These are phyloP conservation scores for Dianthus caryophyllus DNA, from an alignment of 148 eudicot species.

Conservation along the genomic window DNA sequence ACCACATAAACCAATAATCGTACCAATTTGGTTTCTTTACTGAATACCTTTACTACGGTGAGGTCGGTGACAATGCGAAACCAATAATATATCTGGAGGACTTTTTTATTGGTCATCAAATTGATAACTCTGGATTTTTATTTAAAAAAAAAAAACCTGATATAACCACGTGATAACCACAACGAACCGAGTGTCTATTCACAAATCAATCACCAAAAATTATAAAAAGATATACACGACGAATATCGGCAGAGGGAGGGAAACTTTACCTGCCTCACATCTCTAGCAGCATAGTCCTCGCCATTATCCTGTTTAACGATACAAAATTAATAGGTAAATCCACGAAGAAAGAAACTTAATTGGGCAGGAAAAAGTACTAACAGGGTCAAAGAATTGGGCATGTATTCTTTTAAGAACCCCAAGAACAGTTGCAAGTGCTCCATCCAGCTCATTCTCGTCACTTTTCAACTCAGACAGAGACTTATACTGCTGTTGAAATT, in stretches of 20 bases:
- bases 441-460: constrained; percentile 88
- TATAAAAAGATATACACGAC: background rate
- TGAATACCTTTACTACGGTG: background rate
- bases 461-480: constrained; percentile 64
- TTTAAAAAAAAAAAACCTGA: background rate
- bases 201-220: background rate
- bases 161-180: background rate
- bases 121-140: background rate
- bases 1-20: background rate
- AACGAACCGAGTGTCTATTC: background rate
- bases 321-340: background rate
- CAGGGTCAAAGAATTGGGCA: constrained; percentile 60
- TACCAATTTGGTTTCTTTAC: background rate
- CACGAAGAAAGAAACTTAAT: constrained; percentile 2
- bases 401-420: constrained; percentile 65
- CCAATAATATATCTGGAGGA: background rate
- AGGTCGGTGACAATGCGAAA: too few species aligned
- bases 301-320: constrained; percentile 36
- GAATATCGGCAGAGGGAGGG: background rate
- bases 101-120: background rate
- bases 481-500: constrained; percentile 49
- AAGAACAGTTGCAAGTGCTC: constrained; percentile 75
- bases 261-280: constrained; percentile 61
- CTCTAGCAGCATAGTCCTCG: constrained; percentile 45
- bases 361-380: constrained; percentile 25